phyloP scores from a whole-genome alignment of 148 eudicot species.

The Rhododendron molle region DNA sequence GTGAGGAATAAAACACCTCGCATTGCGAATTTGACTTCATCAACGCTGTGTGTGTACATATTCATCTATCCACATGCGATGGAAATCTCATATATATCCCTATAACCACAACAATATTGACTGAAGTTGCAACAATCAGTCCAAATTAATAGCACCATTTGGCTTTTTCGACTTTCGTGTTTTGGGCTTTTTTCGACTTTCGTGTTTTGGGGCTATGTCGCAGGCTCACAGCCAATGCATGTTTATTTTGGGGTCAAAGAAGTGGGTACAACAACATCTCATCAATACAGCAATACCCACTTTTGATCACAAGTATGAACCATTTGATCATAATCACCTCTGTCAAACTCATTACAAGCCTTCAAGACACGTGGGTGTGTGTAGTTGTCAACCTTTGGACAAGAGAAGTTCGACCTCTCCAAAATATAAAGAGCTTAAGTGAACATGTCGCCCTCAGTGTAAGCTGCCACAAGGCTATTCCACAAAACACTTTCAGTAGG shows the following conservation, averaged over 20 bases:
- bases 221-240: not conserved
- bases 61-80: not conserved
- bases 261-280: not conserved
- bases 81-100: not conserved
- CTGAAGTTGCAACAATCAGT: not conserved
- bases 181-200: not conserved
- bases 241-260: not conserved
- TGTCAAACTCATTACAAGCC: not conserved
- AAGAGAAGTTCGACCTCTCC: not conserved
- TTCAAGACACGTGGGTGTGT: not conserved
- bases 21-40: not conserved
- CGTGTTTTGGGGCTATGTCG: not conserved
- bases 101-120: not conserved
- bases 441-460: not conserved
- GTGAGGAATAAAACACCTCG: not conserved
- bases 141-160: not conserved
- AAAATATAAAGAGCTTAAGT: not conserved
- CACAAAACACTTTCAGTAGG: not conserved
- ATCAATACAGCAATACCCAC: not conserved
- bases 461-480: not conserved
- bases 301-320: not conserved
- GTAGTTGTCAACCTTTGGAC: not conserved
- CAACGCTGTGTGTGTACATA: not conserved
- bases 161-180: not conserved
- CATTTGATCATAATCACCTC: not conserved